These are phyloP conservation scores for Trichophyton benhamiae DNA, from an alignment of 2,329 filamentous ascomycete species.

Conservation along the genomic window DNA sequence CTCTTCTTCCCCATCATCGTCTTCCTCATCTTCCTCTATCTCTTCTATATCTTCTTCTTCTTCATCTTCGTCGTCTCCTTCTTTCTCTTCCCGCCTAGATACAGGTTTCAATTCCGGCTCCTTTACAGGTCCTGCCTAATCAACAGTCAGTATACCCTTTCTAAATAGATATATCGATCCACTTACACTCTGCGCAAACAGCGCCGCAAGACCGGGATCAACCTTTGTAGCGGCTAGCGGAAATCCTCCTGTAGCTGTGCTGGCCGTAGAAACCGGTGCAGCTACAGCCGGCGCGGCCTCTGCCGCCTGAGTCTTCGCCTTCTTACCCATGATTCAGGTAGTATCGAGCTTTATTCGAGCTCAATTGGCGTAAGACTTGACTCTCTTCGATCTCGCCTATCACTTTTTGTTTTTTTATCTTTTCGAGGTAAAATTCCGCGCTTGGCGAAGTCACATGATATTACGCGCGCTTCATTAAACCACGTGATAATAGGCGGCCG, in stretches of 20 bases:
- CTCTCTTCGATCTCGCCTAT: not conserved
- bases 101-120: slow-evolving; percentile 17
- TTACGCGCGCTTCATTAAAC: no score
- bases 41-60: slow-evolving; percentile 17
- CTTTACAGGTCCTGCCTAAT: slow-evolving; percentile 31
- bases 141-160: not conserved
- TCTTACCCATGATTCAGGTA: slow-evolving; percentile 7
- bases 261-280: slow-evolving; percentile 16
- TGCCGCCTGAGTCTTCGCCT: slow-evolving; percentile 11
- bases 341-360: not conserved
- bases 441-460: not conserved
- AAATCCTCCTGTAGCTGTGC: slow-evolving; percentile 17
- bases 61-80: slow-evolving; percentile 23
- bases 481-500: no score
- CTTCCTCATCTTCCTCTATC: slow-evolving; percentile 25
- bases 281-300: slow-evolving; percentile 5
- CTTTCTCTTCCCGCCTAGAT: slow-evolving; percentile 10
- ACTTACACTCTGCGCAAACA: slow-evolving; percentile 63
- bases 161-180: not conserved
- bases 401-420: not conserved
- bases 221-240: slow-evolving; percentile 40
- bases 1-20: slow-evolving; percentile 40
- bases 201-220: slow-evolving; percentile 56
- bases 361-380: not conserved
- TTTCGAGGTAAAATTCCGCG: not conserved